Conservation (phyloP, 495 filamentous ascomycete genomes). For the Trichoderma orchidacearum region DNA sequence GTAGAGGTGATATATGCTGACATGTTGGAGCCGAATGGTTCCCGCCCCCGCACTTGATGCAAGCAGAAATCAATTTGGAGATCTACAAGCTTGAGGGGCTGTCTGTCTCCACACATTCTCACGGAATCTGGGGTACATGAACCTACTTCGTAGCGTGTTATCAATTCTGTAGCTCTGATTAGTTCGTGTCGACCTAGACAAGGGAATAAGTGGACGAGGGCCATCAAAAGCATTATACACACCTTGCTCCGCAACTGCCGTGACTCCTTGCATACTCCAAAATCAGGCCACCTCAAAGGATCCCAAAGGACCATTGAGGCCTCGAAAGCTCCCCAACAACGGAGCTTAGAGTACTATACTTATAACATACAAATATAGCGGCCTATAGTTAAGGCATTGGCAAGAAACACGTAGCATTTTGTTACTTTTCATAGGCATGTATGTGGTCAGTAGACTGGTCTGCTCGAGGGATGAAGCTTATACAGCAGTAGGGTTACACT, state of each 20-base stretch:
- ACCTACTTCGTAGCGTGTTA: no score
- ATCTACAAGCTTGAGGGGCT: background rate
- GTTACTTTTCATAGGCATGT: no score
- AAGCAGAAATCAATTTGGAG: background rate
- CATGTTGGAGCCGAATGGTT: background rate
- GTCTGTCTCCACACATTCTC: background rate
- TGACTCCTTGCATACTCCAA: background rate
- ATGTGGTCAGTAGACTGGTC: no score
- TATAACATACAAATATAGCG: no score
- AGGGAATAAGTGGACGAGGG: background rate
- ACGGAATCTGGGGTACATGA: background rate
- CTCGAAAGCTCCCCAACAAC: no score
- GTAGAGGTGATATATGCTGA: background rate
- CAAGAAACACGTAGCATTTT: no score
- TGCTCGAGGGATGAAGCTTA: no score
- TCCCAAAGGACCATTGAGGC: no score
- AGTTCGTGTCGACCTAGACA: background rate
- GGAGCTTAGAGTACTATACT: no score
- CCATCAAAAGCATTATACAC: background rate
- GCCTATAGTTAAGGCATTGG: no score
- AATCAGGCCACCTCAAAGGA: background rate
- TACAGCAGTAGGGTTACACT: no score
- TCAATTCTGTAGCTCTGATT: background rate
- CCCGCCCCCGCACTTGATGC: background rate
- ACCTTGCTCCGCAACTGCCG: background rate